Evolutionary conservation across 192 early-diverging fungal species (phyloP).

Genomic region (Entomortierella beljakovae): DNA sequence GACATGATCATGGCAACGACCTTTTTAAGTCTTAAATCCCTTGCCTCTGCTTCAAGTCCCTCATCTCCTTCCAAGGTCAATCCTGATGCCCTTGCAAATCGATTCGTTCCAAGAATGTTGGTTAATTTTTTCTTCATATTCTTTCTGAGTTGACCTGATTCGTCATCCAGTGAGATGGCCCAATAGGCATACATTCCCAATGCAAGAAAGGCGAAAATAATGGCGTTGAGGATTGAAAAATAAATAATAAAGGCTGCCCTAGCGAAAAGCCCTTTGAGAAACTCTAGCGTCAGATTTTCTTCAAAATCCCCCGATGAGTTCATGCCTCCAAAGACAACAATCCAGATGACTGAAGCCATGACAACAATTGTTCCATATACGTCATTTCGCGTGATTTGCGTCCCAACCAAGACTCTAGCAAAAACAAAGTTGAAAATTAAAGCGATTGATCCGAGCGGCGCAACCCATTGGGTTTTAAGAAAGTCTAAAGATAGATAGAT

Average conservation of each 20-base stretch:
- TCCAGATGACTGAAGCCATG: slow-evolving; percentile 66
- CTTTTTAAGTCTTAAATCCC: slow-evolving; percentile 55
- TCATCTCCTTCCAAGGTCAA: slow-evolving; percentile 44
- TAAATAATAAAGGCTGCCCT: slow-evolving; percentile 63
- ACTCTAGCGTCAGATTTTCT: slow-evolving; percentile 57
- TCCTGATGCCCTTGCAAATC: slow-evolving; percentile 38
- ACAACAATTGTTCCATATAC: slow-evolving; percentile 67
- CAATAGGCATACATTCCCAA: slow-evolving; percentile 61
- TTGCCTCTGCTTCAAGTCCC: slow-evolving; percentile 21
- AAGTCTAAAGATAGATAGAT: slow-evolving; percentile 57
- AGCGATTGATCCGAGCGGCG: slow-evolving; percentile 64
- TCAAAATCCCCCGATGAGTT: slow-evolving; percentile 63
- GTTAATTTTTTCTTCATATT: slow-evolving; percentile 29
- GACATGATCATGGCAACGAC: slow-evolving; percentile 67
- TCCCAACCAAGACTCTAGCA: slow-evolving; percentile 68
- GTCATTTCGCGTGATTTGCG: slow-evolving; percentile 62
- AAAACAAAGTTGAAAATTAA: slow-evolving; percentile 73
- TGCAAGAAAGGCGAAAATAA: slow-evolving; percentile 49
- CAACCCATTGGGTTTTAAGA: slow-evolving; percentile 73
- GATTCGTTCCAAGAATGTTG: slow-evolving; percentile 30
- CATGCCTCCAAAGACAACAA: slow-evolving; percentile 69
- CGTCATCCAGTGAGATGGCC: slow-evolving; percentile 49
- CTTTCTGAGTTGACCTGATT: slow-evolving; percentile 42
- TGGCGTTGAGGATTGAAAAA: slow-evolving; percentile 61
- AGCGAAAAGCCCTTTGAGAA: slow-evolving; percentile 60